These are phyloP conservation scores for Paramecium biaurelia DNA, from an alignment of 73 alveolate genomes.

Conservation along the genomic window DNA sequence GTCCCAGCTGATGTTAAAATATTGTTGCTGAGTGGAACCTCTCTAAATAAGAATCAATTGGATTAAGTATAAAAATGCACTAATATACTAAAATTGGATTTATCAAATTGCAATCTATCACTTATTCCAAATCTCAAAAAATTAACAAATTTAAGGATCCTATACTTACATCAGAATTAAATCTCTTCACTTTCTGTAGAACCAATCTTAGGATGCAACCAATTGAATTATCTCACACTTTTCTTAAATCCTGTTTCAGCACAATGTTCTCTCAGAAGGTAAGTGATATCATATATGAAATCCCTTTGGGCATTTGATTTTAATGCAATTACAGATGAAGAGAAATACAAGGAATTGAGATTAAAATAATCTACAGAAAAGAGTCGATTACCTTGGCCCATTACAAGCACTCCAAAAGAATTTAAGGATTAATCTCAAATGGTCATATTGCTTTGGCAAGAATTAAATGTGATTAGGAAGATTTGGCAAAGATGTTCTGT, in stretches of 20 bases:
- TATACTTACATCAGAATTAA: constrained; percentile 24
- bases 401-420: background rate
- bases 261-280: background rate
- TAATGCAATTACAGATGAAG: constrained; percentile 10
- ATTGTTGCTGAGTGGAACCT: background rate
- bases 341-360: background rate
- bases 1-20: background rate
- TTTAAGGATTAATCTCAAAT: background rate
- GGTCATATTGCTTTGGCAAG: background rate
- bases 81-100: background rate
- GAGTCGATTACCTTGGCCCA: constrained; percentile 34
- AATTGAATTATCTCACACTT: background rate
- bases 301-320: constrained; percentile 31
- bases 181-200: background rate
- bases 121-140: background rate
- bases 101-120: background rate
- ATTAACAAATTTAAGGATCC: background rate
- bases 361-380: background rate
- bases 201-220: background rate
- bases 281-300: background rate
- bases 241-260: constrained; percentile 27
- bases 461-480: background rate
- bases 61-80: background rate
- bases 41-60: background rate
- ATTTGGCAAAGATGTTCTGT: background rate